A percentile compares a stretch with the other conserved stretches of the same genome.
These are phyloP conservation scores for Blastocystis sp. DNA, from an alignment of 352 stramenopile species.

Conservation along the genomic window DNA sequence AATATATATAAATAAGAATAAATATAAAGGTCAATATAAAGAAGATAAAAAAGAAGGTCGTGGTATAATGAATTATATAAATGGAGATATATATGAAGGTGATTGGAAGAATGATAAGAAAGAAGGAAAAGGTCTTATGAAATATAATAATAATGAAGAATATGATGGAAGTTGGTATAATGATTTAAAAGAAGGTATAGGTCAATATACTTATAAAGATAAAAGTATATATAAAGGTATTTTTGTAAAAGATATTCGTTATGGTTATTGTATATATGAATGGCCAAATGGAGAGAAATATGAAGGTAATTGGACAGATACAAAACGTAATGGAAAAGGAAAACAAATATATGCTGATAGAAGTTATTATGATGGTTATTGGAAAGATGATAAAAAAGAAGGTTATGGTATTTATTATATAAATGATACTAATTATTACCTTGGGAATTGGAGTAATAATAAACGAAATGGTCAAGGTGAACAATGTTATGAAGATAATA, in stretches of 20 bases:
- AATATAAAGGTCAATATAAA: too few relatives aligned
- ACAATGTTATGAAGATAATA: not conserved
- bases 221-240: conserved; percentile 13
- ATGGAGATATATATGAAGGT: conserved; percentile 18
- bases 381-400: conserved; percentile 7
- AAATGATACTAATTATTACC: conserved; percentile 13
- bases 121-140: conserved; percentile 4
- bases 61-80: too few relatives aligned
- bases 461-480: not conserved
- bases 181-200: conserved; percentile 13
- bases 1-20: too few relatives aligned
- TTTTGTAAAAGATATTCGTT: conserved; percentile 8
- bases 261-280: not conserved
- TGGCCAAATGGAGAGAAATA: not conserved
- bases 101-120: conserved; percentile 32
- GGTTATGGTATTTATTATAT: conserved; percentile 21
- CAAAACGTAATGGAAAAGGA: conserved; percentile 16
- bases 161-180: conserved; percentile 26
- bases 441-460: conserved; percentile 27
- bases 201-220: conserved; percentile 20
- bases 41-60: too few relatives aligned
- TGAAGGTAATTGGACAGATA: conserved; percentile 3
- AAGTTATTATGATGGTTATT: conserved; percentile 35
- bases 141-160: too few relatives aligned
- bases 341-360: too few relatives aligned